These are phyloP conservation scores for Colletotrichum brevisporum DNA, from an alignment of 2,329 filamentous ascomycete genomes.

Conservation along the genomic window DNA sequence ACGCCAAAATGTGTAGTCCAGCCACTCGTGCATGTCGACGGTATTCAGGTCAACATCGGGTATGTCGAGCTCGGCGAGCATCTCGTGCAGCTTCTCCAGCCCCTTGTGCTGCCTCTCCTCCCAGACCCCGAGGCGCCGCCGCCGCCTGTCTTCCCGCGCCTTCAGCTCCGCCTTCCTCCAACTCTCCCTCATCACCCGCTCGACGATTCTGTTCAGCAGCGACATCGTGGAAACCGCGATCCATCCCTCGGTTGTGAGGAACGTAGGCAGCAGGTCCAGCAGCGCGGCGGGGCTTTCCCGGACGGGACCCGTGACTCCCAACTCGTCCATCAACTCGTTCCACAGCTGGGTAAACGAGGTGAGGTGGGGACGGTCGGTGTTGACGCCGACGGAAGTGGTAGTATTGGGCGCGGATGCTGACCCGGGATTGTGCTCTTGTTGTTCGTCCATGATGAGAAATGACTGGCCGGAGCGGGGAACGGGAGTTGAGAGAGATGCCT, in stretches of 20 bases:
- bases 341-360: not conserved
- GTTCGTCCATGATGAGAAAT: too few species aligned
- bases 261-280: conserved; percentile 7
- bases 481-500: too few species aligned
- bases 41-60: conserved; percentile 33
- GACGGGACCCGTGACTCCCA: conserved; percentile 3
- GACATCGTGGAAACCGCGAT: conserved; percentile 22
- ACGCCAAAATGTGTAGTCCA: conserved; percentile 28
- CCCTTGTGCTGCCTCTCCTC: conserved; percentile 31
- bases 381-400: too few species aligned
- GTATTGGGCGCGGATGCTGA: too few species aligned
- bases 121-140: conserved; percentile 28
- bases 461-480: too few species aligned
- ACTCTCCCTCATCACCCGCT: conserved; percentile 16
- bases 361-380: too few species aligned
- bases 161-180: conserved; percentile 2
- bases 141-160: conserved; percentile 7
- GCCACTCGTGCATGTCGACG: conserved; percentile 37
- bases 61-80: conserved; percentile 26
- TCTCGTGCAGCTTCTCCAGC: conserved; percentile 33
- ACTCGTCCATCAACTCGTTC: conserved; percentile 14
- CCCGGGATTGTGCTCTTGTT: too few species aligned
- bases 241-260: conserved; percentile 23
- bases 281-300: not conserved
- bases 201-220: conserved; percentile 22